Base-by-base conservation (phyloP, 2,329 filamentous ascomycete genomes). In the Beauveria sp. region DNA sequence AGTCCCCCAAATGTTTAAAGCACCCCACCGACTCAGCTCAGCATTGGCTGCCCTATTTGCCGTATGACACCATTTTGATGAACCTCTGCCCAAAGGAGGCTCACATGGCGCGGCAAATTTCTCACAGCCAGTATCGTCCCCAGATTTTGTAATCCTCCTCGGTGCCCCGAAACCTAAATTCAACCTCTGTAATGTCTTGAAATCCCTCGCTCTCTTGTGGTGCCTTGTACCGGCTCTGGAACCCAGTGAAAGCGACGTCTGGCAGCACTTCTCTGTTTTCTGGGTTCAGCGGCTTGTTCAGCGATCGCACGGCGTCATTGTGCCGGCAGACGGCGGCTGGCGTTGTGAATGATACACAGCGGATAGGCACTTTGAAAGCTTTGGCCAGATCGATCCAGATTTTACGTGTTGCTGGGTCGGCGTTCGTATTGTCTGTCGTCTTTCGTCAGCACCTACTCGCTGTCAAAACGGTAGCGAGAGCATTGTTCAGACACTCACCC, bases 351-450 rank as follows among this genome's bases (percentile, higher is more conserved):
- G 89, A 88, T 10, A 97, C 80, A 70, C 93, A 96, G 52, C 93
- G 88, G 67, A 96, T 89, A 2, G 90, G 88, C 2, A 96, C 79
- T 4, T 83, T 78, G 68, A 85, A 76, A 67, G 88, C 87, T 65
- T 80, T 82, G 20, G 92, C 92, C 34, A 97, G 75, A 28, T 84
- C 77, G 37, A 91, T 75, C 93, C 93, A 97, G 63, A 89, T 76
- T n/a, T 82, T 81, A 65, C 94, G 83, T 26, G 88, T 91, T 57
- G 90, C 88, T 12, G 80, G 72, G 74, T 96, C 89, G 34, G 92
- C 85, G 71, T 99, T 99, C n/a, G 94, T 97, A 72, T 96, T 97
- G 74, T 99, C 94, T 94, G 55, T 61, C 48, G 16, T 41, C 22
- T 59, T 52, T 59, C 10, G 63, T 64, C 58, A 61, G 57, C 43